Percentiles rank a stretch among this genome's conserved stretches.
Conservation (phyloP, 1,139 yeast species). For the Saccharomyces hybrid region DNA sequence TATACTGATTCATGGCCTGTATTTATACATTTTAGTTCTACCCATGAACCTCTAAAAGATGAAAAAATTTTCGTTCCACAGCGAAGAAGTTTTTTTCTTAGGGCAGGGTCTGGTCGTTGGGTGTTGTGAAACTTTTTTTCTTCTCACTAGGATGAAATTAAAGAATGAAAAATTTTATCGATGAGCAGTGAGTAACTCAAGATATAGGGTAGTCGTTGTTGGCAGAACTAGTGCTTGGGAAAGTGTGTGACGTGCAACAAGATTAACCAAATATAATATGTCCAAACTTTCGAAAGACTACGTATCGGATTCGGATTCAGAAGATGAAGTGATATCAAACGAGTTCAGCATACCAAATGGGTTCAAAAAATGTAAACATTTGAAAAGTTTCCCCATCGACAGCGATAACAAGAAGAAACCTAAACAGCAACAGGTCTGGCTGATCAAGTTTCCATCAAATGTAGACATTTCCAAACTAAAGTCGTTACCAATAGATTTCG, state of each 20-base stretch:
- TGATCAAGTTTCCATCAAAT: conserved; percentile 61
- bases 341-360: conserved; percentile 21
- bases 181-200: neutral
- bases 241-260: neutral
- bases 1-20: neutral
- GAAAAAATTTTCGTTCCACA: neutral
- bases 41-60: neutral
- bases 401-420: conserved; percentile 16
- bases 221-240: neutral
- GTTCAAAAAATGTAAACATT: conserved; percentile 25
- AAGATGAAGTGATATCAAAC: conserved; percentile 13
- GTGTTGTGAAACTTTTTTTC: neutral
- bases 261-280: conserved; percentile 5
- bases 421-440: conserved; percentile 55
- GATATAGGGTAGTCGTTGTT: neutral
- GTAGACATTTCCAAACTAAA: conserved; percentile 48
- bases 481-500: conserved; percentile 47
- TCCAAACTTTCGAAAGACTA: conserved; percentile 24
- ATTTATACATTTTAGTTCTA: neutral
- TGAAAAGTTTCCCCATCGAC: conserved; percentile 20
- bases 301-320: conserved; percentile 25
- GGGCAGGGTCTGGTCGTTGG: neutral
- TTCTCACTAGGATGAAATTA: neutral
- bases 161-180: neutral
- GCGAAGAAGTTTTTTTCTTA: neutral